Conservation (phyloP, 2,329 filamentous ascomycete species). For the Fusarium sulawesiense region DNA sequence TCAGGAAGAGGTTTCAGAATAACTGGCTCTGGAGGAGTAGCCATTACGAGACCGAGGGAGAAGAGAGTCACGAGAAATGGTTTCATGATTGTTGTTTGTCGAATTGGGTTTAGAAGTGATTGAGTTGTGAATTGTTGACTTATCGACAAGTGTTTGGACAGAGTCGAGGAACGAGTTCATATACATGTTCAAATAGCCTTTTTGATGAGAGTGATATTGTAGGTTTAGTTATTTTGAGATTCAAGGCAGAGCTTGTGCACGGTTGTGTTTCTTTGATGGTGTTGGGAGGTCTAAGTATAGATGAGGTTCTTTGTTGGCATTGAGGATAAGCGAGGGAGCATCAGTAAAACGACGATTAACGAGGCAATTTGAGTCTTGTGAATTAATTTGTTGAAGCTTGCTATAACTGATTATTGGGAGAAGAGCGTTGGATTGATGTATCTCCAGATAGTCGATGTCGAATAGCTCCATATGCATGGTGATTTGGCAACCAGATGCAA, state of each 20-base stretch:
- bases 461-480: no score
- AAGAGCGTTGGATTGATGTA: no score
- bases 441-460: no score
- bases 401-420: no score
- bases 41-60: neutral
- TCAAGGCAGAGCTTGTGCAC: neutral
- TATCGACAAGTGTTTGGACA: no score
- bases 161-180: neutral
- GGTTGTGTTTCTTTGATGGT: neutral
- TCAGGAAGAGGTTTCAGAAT: slow-evolving; percentile 13
- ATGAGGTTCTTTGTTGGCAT: neutral
- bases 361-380: no score
- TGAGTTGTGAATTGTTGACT: no score
- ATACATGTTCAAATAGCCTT: neutral
- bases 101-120: no score
- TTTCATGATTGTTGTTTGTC: slow-evolving; percentile 21
- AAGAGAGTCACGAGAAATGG: slow-evolving; percentile 3
- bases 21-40: neutral
- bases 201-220: no score
- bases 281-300: neutral
- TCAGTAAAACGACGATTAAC: no score
- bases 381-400: no score
- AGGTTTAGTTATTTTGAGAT: neutral
- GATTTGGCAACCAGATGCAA: no score
- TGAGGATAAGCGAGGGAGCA: neutral